These are phyloP conservation scores for Blastocystis sp. DNA, from an alignment of 352 stramenopile genomes.

Conservation along the genomic window DNA sequence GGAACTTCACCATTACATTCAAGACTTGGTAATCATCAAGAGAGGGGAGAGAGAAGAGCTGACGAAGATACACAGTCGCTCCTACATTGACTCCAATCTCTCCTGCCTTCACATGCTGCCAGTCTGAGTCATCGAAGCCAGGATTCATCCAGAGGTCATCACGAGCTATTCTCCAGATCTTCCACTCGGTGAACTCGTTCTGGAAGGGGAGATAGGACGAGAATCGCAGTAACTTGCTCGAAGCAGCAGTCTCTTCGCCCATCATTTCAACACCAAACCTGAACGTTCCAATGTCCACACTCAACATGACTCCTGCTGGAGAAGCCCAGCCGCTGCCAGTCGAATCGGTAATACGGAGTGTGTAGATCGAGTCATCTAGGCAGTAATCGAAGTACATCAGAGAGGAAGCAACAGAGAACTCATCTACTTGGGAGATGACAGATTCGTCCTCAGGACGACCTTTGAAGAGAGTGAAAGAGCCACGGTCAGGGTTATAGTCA, in stretches of 20 bases:
- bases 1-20: neutral
- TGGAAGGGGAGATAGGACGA: neutral
- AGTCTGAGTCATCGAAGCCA: neutral
- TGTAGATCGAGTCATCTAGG: neutral
- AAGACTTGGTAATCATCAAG: neutral
- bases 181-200: neutral
- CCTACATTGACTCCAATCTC: neutral
- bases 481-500: neutral
- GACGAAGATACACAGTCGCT: neutral
- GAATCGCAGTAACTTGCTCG: neutral
- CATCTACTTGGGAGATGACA: neutral
- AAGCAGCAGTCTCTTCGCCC: neutral
- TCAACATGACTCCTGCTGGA: neutral
- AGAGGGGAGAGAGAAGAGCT: neutral
- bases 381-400: constrained; percentile 36
- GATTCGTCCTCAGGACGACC: neutral
- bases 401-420: neutral
- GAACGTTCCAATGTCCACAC: constrained; percentile 16
- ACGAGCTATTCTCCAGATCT: neutral
- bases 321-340: neutral
- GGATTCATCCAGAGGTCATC: neutral
- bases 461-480: neutral
- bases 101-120: neutral
- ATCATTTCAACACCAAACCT: neutral
- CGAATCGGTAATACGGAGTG: neutral